A percentile compares a stretch with the other conserved stretches of the same genome.
These are phyloP conservation scores for Gracilaria vermiculophylla DNA, from an alignment of 23 red algal species.

Conservation along the genomic window DNA sequence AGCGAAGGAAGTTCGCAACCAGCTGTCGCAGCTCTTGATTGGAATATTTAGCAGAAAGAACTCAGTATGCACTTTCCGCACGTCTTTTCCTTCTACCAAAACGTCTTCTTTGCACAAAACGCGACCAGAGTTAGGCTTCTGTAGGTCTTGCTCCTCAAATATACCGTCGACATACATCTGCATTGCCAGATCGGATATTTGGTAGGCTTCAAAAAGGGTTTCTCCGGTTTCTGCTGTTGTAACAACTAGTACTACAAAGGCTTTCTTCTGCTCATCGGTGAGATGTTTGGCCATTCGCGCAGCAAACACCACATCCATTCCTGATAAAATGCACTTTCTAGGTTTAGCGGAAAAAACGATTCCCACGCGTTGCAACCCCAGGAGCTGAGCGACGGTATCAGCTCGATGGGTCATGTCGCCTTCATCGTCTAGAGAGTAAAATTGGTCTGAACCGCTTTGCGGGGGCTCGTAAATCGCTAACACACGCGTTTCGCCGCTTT, in stretches of 20 bases:
- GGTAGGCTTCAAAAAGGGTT: slow-evolving; percentile 91
- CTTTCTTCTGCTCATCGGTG: slow-evolving; percentile 44
- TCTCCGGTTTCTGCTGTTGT: slow-evolving; percentile 75
- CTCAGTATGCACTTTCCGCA: slow-evolving; percentile 75
- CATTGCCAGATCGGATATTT: slow-evolving; percentile 87
- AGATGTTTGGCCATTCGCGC: slow-evolving; percentile 42
- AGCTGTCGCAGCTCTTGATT: slow-evolving; percentile 81
- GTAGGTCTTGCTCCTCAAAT: slow-evolving; percentile 60
- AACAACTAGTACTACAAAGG: slow-evolving; percentile 90
- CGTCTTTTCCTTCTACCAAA: slow-evolving; percentile 84
- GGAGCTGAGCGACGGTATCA: slow-evolving; percentile 65
- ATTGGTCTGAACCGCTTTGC: slow-evolving; percentile 73
- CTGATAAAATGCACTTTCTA: slow-evolving; percentile 81
- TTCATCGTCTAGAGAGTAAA: slow-evolving; percentile 57
- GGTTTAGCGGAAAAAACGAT: slow-evolving; percentile 78
- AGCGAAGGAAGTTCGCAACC: slow-evolving; percentile 86
- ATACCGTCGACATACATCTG: slow-evolving; percentile 73
- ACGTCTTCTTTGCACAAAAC: slow-evolving; percentile 84
- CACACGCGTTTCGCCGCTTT: slow-evolving; percentile 60
- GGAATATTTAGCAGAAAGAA: slow-evolving; percentile 94
- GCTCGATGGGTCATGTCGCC: slow-evolving; percentile 62
- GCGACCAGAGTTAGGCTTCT: slow-evolving; percentile 81
- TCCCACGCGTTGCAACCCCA: slow-evolving; percentile 78
- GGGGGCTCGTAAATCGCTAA: slow-evolving; percentile 93
- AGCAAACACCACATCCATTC: slow-evolving; percentile 75